Conservation (phyloP, 1,284 basidiomycete species). For the Microbotryomycetes sp. region DNA sequence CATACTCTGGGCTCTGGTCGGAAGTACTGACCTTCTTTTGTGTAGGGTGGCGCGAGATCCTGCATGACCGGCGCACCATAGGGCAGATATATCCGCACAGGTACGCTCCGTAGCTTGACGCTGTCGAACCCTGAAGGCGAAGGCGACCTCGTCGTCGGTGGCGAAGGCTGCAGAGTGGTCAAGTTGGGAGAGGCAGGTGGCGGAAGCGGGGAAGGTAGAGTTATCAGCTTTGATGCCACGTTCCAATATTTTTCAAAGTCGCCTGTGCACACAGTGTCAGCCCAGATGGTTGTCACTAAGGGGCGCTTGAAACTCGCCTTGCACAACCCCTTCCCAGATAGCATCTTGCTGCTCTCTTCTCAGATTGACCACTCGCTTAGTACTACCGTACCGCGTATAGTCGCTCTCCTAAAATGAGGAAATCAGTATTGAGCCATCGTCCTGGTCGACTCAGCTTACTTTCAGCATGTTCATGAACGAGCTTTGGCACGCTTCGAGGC, state of each 20-base stretch:
- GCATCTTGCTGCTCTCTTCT: slow-evolving; percentile 84
- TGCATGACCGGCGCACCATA: slow-evolving; percentile 78
- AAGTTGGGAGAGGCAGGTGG: slow-evolving; percentile 48
- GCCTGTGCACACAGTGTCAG: slow-evolving; percentile 51
- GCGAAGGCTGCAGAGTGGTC: slow-evolving; percentile 42
- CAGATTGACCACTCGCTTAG: slow-evolving; percentile 79
- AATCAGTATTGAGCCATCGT: not conserved
- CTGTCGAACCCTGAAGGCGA: slow-evolving; percentile 58
- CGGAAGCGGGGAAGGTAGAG: slow-evolving; percentile 39
- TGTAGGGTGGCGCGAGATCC: slow-evolving; percentile 72
- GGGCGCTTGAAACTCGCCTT: slow-evolving; percentile 10
- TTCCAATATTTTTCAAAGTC: slow-evolving; percentile 93
- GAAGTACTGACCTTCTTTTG: slow-evolving; percentile 48
- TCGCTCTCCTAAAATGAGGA: slow-evolving; percentile 59
- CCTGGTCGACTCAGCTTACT: slow-evolving; percentile 3
- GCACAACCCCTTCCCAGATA: slow-evolving; percentile 80
- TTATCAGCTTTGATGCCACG: slow-evolving; percentile 72
- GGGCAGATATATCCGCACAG: slow-evolving; percentile 81
- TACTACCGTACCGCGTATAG: slow-evolving; percentile 89
- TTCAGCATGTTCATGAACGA: slow-evolving; percentile 90
- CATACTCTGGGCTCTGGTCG: not conserved
- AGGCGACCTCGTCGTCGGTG: slow-evolving; percentile 48
- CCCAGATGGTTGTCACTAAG: not conserved
- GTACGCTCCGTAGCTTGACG: slow-evolving; percentile 66
- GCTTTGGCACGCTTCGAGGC: slow-evolving; percentile 72